Evolutionary conservation across 1,284 basidiomycete species (phyloP), one percentile per base, ranked within the genome.

Genomic region (Trichosporon asahii): DNA sequence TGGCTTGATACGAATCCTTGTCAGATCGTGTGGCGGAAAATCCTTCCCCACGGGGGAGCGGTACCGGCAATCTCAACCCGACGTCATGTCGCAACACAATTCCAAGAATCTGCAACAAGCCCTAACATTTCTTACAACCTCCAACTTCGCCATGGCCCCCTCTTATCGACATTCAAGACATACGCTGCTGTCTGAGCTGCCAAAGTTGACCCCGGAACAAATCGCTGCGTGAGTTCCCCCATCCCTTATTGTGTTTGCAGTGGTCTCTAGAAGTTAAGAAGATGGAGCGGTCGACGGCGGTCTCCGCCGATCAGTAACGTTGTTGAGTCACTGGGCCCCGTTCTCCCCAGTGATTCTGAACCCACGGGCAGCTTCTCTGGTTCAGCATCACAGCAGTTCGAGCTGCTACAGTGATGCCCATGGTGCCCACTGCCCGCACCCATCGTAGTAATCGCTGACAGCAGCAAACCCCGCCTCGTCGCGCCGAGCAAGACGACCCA

Each of bases 401-500:
- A 6, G 6, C 31, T 8, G 31, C 31, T 33, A 9, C 31, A 33
- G 31, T 33, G 31, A 33, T 33, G 11, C 31, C 31, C 11, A 9
- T 33, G 31, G 31, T 33, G 31, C 1, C 11, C 31, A 33, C 11
- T 8, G 6, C 31, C 31, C 31, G 31, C 31, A 6, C 31, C 31
- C 31, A 8, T 33, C 31, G 31, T 9, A 33, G 11, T 9, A 9
- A 9, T 33, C 31, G 57, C 57, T 61, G 18, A 61, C 29, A 18
- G 27, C 57, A 61, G 57, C 18, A 61, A 61, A 31, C 57, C 57
- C 15, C 57, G 57, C 57, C 57, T 61, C 18, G 57, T 61, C 18
- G 57, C 57, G 18, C 57, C 57, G 18, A n/a, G 18, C 27, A 31
- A 61, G 15, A 8, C 55, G 15, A 60, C 57, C 12, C 27, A 12